These are phyloP conservation scores for Aspergillus sp. DNA, from an alignment of 2,329 filamentous ascomycete species.

Conservation along the genomic window DNA sequence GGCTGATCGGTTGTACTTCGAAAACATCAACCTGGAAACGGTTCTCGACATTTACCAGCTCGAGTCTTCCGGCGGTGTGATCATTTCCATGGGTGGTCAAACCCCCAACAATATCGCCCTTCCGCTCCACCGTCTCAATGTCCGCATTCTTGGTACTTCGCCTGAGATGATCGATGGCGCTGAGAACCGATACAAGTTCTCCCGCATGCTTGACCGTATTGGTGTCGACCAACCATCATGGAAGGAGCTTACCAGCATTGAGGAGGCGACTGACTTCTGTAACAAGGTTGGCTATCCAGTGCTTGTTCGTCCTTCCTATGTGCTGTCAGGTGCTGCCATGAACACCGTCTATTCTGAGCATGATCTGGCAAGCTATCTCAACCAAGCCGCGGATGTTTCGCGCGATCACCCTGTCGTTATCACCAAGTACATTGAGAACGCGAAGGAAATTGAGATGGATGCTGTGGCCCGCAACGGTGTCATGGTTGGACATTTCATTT, in stretches of 20 bases:
- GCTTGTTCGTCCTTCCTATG: slow-evolving; percentile 91
- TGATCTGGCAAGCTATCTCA: slow-evolving; percentile 82
- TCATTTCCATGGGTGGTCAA: slow-evolving; percentile 96
- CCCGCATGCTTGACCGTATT: slow-evolving; percentile 93
- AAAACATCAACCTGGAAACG: slow-evolving; percentile 88
- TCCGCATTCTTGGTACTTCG: slow-evolving; percentile 91
- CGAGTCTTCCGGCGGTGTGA: slow-evolving; percentile 77
- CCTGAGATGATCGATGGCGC: slow-evolving; percentile 98
- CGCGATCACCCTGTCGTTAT: slow-evolving; percentile 96
- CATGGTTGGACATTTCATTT: slow-evolving; percentile 94
- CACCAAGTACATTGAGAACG: slow-evolving; percentile 98
- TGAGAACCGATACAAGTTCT: slow-evolving; percentile 98
- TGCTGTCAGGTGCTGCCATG: slow-evolving; percentile 96
- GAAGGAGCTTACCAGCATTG: slow-evolving; percentile 95
- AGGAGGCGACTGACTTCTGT: slow-evolving; percentile 86
- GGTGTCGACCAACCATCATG: slow-evolving; percentile 94
- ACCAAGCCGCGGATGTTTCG: slow-evolving; percentile 90
- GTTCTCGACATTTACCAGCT: slow-evolving; percentile 91
- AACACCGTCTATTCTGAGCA: slow-evolving; percentile 98
- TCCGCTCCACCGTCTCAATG: slow-evolving; percentile 80
- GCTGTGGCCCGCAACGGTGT: slow-evolving; percentile 87
- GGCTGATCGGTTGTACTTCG: slow-evolving; percentile 91
- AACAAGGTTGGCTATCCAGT: slow-evolving; percentile 88
- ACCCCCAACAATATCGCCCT: slow-evolving; percentile 97
- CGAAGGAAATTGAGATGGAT: slow-evolving; percentile 99